phyloP scores from a whole-genome alignment of 441 rosid species.

The Mallotus repandus region DNA sequence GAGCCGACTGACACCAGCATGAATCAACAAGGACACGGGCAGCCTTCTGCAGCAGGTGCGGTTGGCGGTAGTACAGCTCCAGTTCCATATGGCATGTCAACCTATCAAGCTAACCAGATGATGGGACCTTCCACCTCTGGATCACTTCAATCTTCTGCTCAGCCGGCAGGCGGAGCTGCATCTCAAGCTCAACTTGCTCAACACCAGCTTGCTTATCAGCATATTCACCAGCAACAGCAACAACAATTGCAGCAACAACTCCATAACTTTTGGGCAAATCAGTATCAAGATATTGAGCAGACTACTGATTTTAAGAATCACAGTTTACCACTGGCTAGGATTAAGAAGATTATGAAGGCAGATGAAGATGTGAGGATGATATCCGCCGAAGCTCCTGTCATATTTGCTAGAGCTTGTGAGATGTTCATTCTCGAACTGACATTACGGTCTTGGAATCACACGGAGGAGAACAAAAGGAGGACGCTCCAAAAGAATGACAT shows the following conservation, averaged over 20 bases:
- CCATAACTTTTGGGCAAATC: slow-evolving; percentile 42
- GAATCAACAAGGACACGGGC: slow-evolving; percentile 18
- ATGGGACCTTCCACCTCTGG: slow-evolving; percentile 19
- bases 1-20: background rate
- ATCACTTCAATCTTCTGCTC: background rate
- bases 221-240: slow-evolving; percentile 30
- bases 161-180: background rate
- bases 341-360: slow-evolving; percentile 44
- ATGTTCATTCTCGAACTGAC: slow-evolving; percentile 46
- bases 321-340: slow-evolving; percentile 29
- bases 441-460: slow-evolving; percentile 43
- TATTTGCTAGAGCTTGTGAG: slow-evolving; percentile 47
- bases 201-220: slow-evolving; percentile 28
- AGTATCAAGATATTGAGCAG: slow-evolving; percentile 41
- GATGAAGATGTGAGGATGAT: slow-evolving; percentile 56
- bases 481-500: slow-evolving; percentile 49
- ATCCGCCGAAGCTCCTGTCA: slow-evolving; percentile 44
- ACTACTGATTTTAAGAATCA: slow-evolving; percentile 41
- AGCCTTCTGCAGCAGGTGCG: slow-evolving; percentile 11
- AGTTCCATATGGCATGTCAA: slow-evolving; percentile 9
- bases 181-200: slow-evolving; percentile 20
- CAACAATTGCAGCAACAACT: slow-evolving; percentile 43
- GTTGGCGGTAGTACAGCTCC: slow-evolving; percentile 14
- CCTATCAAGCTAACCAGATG: slow-evolving; percentile 21
- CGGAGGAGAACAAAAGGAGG: slow-evolving; percentile 48